phyloP scores from a whole-genome alignment of 2,329 filamentous ascomycete species.

The Neophaeococcomyces aloes region DNA sequence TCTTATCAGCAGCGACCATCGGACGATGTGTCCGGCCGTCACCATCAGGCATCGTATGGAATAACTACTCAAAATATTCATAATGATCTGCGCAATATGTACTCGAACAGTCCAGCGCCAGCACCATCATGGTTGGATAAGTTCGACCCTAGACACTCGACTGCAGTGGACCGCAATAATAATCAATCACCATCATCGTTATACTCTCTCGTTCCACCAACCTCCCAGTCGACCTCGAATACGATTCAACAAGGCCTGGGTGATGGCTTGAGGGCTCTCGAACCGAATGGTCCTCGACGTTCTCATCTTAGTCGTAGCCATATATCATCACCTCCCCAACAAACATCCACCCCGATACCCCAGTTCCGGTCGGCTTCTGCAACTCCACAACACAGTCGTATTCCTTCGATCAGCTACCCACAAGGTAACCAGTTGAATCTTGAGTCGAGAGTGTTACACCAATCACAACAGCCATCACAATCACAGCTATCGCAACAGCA shows the following conservation, averaged over 20 bases:
- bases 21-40: constrained; percentile 13
- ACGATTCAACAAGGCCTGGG: constrained; percentile 11
- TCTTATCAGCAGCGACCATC: constrained; percentile 6
- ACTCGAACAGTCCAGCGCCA: constrained; percentile 10
- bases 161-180: constrained; percentile 10
- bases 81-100: constrained; percentile 3
- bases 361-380: not conserved
- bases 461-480: not conserved
- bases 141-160: constrained; percentile 16
- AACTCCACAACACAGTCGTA: constrained; percentile 13
- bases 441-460: not conserved
- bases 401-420: constrained; percentile 14
- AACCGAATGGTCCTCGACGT: constrained; percentile 9
- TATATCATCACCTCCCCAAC: constrained; percentile 19
- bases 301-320: constrained; percentile 16
- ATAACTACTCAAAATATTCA: constrained; percentile 14
- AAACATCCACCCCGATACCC: constrained; percentile 12
- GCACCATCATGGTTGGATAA: constrained; percentile 18
- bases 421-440: not conserved
- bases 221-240: constrained; percentile 9
- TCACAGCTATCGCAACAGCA: constrained; percentile 6
- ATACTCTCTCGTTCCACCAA: constrained; percentile 19
- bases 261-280: constrained; percentile 11
- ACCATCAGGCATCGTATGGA: constrained; percentile 23
- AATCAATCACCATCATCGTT: constrained; percentile 18